Base-by-base conservation (phyloP, 352 stramenopile species). In the Globisporangium okanoganense region DNA sequence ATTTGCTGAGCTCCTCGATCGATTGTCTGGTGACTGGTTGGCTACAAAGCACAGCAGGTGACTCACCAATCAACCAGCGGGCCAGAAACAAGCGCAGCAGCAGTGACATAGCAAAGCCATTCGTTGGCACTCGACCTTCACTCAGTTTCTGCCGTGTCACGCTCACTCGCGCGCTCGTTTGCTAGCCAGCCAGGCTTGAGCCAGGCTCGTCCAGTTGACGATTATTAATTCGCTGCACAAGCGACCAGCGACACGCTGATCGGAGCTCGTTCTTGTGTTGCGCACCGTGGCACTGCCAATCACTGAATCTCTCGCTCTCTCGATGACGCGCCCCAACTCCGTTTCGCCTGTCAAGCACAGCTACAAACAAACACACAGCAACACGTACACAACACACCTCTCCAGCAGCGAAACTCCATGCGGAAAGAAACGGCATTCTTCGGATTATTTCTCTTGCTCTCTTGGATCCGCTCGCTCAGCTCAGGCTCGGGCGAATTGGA, bases 391-490 rank as follows among this genome's bases (percentile, higher is more conserved):
- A 24, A 8, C n/a, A 27, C 40, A 25, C 12, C 14, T 7, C 22
- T 40, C n/a, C 43, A 29, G 20, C 22, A 40, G 7, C 22, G 40
- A 29, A 41, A 52, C 49, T 12, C 16, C 8, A 52, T 5, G 29
- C 29, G 33, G 22, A 22, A 54, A 51, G 25, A 60, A 60, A 60
- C 54, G 54, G 40, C 54, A 38, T 58, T 58, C 52, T 25, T 58
- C 35, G 52, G 20, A 48, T 58, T 48, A 22, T 45, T 58, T 43
- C 20, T 57, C 10, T 20, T 57, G 29, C 24, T 33, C 51, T n/a
- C n/a, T n/a, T n/a, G n/a, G n/a, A n/a, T n/a, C n/a, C n/a, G 14
- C 22, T 45, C 29, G 51, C 20, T 25, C 33, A 18, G 45, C 20
- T 53, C 29, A 33, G 29, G 29, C 29, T 45, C 40, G 5, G 35